Conservation (phyloP, 306 rosid genomes). For the Vachellia pachyceras region DNA sequence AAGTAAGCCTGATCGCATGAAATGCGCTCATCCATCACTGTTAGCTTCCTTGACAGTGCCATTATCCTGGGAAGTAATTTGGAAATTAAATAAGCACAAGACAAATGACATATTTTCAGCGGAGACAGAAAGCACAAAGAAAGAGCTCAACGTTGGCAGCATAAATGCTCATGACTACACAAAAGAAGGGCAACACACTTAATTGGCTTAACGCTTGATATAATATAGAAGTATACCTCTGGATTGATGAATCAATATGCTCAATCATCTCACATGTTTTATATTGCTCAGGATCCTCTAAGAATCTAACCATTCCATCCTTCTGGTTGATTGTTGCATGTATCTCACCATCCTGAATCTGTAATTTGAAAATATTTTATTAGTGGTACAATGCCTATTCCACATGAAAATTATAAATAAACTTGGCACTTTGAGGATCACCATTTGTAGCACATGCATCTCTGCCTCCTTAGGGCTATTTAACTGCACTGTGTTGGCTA, state of each 20-base stretch:
- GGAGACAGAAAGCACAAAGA: not conserved
- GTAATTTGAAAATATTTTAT: constrained; percentile 29
- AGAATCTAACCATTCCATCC: constrained; percentile 95
- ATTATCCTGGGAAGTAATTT: constrained; percentile 59
- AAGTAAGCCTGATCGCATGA: constrained; percentile 73
- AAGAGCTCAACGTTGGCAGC: constrained; percentile 19
- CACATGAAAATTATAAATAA: constrained; percentile 11
- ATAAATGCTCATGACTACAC: not conserved
- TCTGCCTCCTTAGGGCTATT: constrained; percentile 82
- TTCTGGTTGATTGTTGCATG: constrained; percentile 79
- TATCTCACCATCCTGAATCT: constrained; percentile 91
- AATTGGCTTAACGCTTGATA: not conserved
- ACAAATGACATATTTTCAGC: not conserved
- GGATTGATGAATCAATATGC: constrained; percentile 73
- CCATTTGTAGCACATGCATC: constrained; percentile 96
- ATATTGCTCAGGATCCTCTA: constrained; percentile 88
- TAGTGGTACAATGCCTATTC: constrained; percentile 10
- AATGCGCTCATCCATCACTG: constrained; percentile 67
- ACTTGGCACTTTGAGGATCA: constrained; percentile 30
- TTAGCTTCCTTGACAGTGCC: constrained; percentile 75
- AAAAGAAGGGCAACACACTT: not conserved
- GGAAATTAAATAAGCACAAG: constrained; percentile 8
- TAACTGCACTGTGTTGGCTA: constrained; percentile 76
- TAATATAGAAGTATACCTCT: constrained; percentile 52
- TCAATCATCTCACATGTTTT: constrained; percentile 81